Conservation (phyloP, 2,329 filamentous ascomycete genomes). For the Chalaropsis ovoidea region DNA sequence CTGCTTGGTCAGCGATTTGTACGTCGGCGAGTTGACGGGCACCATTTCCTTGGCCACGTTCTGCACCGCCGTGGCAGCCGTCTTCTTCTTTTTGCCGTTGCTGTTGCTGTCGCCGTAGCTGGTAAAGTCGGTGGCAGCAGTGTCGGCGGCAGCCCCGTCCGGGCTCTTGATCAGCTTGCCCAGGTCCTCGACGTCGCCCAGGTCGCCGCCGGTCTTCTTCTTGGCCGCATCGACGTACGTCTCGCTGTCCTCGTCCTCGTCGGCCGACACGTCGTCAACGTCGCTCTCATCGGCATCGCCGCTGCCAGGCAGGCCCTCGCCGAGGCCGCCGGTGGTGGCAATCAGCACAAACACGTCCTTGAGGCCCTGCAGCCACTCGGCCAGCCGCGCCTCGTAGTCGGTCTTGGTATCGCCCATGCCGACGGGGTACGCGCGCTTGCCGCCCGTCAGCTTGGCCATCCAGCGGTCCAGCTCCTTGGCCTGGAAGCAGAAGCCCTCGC, state of each 20-base stretch:
- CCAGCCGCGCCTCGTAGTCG: slow-evolving; percentile 56
- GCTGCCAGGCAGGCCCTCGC: slow-evolving; percentile 62
- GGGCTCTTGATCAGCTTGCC: slow-evolving; percentile 49
- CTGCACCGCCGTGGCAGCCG: slow-evolving; percentile 32
- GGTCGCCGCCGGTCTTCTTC: slow-evolving; percentile 54
- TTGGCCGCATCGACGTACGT: slow-evolving; percentile 36
- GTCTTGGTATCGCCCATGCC: slow-evolving; percentile 77
- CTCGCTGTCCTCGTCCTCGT: slow-evolving; percentile 44
- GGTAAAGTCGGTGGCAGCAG: slow-evolving; percentile 64
- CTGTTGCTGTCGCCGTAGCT: slow-evolving; percentile 47
- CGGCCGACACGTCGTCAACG: slow-evolving; percentile 55
- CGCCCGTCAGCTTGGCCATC: slow-evolving; percentile 88
- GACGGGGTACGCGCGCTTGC: slow-evolving; percentile 78
- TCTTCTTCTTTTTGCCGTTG: slow-evolving; percentile 32
- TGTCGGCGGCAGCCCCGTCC: slow-evolving; percentile 31
- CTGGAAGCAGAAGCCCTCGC: slow-evolving; percentile 86
- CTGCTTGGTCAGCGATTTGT: slow-evolving; percentile 83
- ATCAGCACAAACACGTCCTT: slow-evolving; percentile 57
- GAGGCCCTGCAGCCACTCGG: slow-evolving; percentile 70
- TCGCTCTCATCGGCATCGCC: slow-evolving; percentile 80
- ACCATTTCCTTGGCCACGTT: slow-evolving; percentile 77
- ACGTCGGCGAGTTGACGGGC: slow-evolving; percentile 78
- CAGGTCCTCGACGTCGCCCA: slow-evolving; percentile 73
- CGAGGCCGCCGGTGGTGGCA: slow-evolving; percentile 49
- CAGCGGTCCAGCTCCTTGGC: slow-evolving; percentile 84